phyloP scores from a whole-genome alignment of 179 eudicot species.

The Patellifolia procumbens region DNA sequence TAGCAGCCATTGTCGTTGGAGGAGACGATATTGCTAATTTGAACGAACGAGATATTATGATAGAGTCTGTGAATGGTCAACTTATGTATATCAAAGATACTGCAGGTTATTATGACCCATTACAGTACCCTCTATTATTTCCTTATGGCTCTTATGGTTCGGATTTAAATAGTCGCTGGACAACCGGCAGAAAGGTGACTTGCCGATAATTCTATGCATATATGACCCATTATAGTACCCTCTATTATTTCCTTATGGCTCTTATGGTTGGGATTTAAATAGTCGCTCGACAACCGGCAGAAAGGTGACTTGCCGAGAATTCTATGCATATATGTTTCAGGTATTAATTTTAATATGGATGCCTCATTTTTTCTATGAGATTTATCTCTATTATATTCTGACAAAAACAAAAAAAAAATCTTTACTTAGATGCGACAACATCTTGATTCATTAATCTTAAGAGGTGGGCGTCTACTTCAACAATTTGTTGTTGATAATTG shows the following conservation, averaged over 20 bases:
- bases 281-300: no score
- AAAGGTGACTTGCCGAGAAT: no score
- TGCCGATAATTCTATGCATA: background rate
- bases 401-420: background rate
- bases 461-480: background rate
- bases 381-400: no score
- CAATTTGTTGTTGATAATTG: background rate
- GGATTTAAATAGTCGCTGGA: background rate
- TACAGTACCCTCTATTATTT: background rate
- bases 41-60: background rate
- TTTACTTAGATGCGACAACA: background rate
- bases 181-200: background rate
- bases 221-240: no score
- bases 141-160: slow-evolving; percentile 9
- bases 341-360: background rate
- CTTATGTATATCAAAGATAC: background rate
- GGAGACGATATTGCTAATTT: background rate
- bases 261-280: no score
- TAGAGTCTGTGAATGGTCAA: background rate
- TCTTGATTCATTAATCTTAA: background rate
- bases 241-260: no score
- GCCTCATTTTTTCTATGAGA: background rate
- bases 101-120: background rate
- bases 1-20: background rate
- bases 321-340: background rate